Evolutionary conservation across 2,329 filamentous ascomycete species (phyloP).

Genomic region (Lithohypha guttulata): DNA sequence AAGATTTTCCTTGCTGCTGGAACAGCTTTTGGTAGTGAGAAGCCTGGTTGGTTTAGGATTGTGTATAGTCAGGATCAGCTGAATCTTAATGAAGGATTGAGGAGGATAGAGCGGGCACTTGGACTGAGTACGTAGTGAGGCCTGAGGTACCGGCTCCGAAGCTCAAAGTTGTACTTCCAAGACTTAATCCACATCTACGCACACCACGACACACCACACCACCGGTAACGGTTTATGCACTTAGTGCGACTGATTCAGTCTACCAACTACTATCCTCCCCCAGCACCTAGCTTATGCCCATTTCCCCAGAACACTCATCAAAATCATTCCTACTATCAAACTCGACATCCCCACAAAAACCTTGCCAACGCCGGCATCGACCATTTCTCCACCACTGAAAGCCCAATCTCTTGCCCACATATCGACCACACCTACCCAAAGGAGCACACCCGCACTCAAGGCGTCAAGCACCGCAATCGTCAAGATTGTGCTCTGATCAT

Average conservation of each 20-base stretch:
- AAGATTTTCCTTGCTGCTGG: constrained; percentile 31
- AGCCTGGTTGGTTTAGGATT: constrained; percentile 35
- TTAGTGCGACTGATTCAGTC: too few species aligned
- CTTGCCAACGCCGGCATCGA: constrained; percentile 39
- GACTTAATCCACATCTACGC: too few species aligned
- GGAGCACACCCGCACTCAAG: constrained; percentile 60
- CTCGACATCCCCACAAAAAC: constrained; percentile 42
- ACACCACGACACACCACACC: too few species aligned
- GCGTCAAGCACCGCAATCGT: constrained; percentile 65
- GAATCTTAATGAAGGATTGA: constrained; percentile 27
- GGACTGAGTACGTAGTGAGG: constrained; percentile 1
- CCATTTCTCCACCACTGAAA: constrained; percentile 46
- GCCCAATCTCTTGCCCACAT: constrained; percentile 73
- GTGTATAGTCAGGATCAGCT: constrained; percentile 30
- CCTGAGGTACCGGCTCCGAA: too few species aligned
- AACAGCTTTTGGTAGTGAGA: constrained; percentile 28
- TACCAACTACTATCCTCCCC: neutral
- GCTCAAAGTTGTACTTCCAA: too few species aligned
- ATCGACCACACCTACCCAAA: constrained; percentile 72
- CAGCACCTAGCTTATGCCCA: constrained; percentile 49
- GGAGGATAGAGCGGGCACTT: constrained; percentile 14
- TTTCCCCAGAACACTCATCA: constrained; percentile 65
- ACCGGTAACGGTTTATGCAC: too few species aligned
- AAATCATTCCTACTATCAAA: constrained; percentile 50
- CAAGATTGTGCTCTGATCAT: constrained; percentile 55